Conservation (phyloP, 2,329 filamentous ascomycete genomes). For the Leptographium radiaticola region DNA sequence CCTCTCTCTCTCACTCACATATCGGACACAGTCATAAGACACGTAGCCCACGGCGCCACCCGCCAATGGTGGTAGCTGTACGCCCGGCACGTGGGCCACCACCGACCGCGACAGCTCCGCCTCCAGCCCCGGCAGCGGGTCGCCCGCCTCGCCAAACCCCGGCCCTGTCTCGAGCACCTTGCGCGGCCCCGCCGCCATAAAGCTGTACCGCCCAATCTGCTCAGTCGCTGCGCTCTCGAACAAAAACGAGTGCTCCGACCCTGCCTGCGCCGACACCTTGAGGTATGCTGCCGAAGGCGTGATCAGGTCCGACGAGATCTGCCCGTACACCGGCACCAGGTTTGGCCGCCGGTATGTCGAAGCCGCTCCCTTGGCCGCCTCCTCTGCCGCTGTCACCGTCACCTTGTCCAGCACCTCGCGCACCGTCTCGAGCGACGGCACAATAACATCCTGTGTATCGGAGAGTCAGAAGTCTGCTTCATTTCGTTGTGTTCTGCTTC, state of each 20-base stretch:
- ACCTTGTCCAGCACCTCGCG: slow-evolving; percentile 9
- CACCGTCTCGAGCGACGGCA: slow-evolving; percentile 15
- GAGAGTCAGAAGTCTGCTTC: too few species aligned
- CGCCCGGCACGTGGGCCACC: slow-evolving; percentile 69
- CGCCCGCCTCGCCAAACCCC: slow-evolving; percentile 69
- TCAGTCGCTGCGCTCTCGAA: slow-evolving; percentile 91
- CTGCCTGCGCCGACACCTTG: slow-evolving; percentile 66
- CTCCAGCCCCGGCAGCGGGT: slow-evolving; percentile 75
- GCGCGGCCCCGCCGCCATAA: slow-evolving; percentile 58
- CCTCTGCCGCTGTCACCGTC: slow-evolving; percentile 2
- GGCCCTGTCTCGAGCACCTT: slow-evolving; percentile 81
- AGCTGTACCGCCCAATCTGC: slow-evolving; percentile 88
- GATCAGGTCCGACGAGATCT: slow-evolving; percentile 60
- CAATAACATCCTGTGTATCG: slow-evolving; percentile 8
- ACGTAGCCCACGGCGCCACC: slow-evolving; percentile 94
- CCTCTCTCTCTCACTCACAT: slow-evolving; percentile 28
- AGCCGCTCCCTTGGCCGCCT: slow-evolving; percentile 6
- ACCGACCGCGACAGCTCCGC: slow-evolving; percentile 65
- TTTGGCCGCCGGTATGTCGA: slow-evolving; percentile 10
- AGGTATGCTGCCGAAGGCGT: slow-evolving; percentile 93
- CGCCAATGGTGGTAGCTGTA: slow-evolving; percentile 73
- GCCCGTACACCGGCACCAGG: slow-evolving; percentile 14
- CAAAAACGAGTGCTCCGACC: slow-evolving; percentile 64
- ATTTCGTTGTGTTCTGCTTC: too few species aligned
- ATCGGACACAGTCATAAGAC: slow-evolving; percentile 82